phyloP scores from a whole-genome alignment of 345 rosid genomes.

The Limnanthes douglasii region DNA sequence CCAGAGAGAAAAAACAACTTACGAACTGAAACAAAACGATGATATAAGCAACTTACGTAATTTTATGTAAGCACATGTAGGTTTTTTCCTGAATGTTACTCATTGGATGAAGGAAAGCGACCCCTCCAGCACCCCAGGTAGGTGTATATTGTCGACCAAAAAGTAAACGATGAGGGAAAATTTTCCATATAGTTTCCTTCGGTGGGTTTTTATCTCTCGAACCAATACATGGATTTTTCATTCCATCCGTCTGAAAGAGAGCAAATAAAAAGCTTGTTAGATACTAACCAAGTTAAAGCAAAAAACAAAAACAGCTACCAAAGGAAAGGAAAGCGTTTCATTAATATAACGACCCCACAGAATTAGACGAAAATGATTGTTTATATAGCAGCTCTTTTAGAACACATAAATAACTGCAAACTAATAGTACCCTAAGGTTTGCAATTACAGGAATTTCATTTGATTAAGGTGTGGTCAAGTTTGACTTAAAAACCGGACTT shows the following conservation, averaged over 20 bases:
- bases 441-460: too few species aligned
- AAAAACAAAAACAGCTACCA: not conserved
- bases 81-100: constrained; percentile 24
- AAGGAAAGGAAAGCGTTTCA: not conserved
- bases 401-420: too few species aligned
- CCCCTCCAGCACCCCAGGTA: constrained; percentile 83
- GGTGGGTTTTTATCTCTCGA: constrained; percentile 61
- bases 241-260: constrained; percentile 44
- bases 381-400: too few species aligned
- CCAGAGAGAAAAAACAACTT: not conserved
- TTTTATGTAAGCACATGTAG: constrained; percentile 53
- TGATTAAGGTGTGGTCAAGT: too few species aligned
- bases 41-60: constrained; percentile 38
- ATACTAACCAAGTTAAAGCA: not conserved
- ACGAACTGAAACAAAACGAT: not conserved
- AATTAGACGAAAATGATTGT: too few species aligned
- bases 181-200: constrained; percentile 59
- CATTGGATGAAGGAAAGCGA: constrained; percentile 66
- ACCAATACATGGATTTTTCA: constrained; percentile 56
- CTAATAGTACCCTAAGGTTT: too few species aligned
- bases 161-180: constrained; percentile 58
- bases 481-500: constrained; percentile 1
- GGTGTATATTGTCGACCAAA: constrained; percentile 52
- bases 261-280: not conserved
- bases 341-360: too few species aligned